phyloP scores from a whole-genome alignment of 495 filamentous ascomycete species.

The Astrothelium subdiscretum region DNA sequence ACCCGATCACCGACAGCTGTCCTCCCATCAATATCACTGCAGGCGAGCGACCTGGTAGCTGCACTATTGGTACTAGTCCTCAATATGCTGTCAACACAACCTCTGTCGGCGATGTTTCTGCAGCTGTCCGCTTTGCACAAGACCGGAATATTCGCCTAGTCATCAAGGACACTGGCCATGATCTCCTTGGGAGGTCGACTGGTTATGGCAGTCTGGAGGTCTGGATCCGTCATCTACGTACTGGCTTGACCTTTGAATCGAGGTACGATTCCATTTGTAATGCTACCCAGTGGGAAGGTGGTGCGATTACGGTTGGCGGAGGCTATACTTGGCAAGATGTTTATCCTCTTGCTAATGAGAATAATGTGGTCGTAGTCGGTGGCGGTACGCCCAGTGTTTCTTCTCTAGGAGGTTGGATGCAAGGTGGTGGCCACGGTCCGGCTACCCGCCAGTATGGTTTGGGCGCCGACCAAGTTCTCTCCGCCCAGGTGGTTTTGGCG shows the following conservation, averaged over 20 bases:
- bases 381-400: slow-evolving; percentile 8
- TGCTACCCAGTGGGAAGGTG: slow-evolving; percentile 21
- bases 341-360: background rate
- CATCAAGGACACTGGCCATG: slow-evolving; percentile 11
- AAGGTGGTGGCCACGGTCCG: slow-evolving; percentile 13
- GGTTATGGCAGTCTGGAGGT: slow-evolving; percentile 32
- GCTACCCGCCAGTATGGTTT: slow-evolving; percentile 7
- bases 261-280: slow-evolving; percentile 12
- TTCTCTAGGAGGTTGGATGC: slow-evolving; percentile 8
- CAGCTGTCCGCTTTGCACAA: slow-evolving; percentile 4
- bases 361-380: slow-evolving; percentile 10
- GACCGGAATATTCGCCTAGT: slow-evolving; percentile 7
- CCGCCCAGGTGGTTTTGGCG: slow-evolving; percentile 9
- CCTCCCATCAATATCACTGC: slow-evolving; percentile 20
- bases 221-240: slow-evolving; percentile 29
- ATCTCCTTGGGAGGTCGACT: slow-evolving; percentile 13
- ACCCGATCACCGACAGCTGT: slow-evolving; percentile 25
- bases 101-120: background rate
- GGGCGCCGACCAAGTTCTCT: slow-evolving; percentile 13
- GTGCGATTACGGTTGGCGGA: slow-evolving; percentile 28
- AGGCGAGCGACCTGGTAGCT: slow-evolving; percentile 22
- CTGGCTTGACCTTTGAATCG: slow-evolving; percentile 23
- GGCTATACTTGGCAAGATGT: slow-evolving; percentile 22
- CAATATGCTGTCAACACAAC: slow-evolving; percentile 6
- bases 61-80: slow-evolving; percentile 2